Percentiles rank a stretch among this genome's conserved stretches.
These are phyloP conservation scores for Aspergillus sp. DNA, from an alignment of 2,329 filamentous ascomycete genomes.

Conservation along the genomic window DNA sequence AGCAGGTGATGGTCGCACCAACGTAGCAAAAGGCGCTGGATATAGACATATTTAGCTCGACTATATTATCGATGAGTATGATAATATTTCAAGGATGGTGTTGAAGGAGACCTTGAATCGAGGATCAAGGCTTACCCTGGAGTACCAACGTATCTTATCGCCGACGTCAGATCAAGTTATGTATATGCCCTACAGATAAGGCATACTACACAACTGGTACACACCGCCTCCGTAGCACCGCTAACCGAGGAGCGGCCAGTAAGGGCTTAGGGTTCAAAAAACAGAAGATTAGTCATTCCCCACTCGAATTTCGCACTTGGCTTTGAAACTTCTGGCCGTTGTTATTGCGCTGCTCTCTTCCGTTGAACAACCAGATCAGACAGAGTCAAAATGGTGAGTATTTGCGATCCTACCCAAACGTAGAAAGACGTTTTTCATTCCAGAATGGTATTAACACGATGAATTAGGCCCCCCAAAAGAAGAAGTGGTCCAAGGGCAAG, in stretches of 20 bases:
- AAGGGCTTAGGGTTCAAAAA: constrained; percentile 28
- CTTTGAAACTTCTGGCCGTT: constrained; percentile 17
- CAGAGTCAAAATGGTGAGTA: constrained; percentile 33
- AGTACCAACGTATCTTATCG: not conserved
- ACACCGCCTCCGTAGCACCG: constrained; percentile 3
- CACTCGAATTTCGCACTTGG: constrained; percentile 33
- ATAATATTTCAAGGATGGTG: not conserved
- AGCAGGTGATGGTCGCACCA: constrained; percentile 1
- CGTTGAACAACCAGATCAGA: constrained; percentile 31
- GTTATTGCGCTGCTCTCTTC: constrained; percentile 20
- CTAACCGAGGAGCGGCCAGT: constrained; percentile 14
- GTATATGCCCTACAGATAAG: not conserved
- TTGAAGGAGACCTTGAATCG: not conserved
- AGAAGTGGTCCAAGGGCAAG: constrained; percentile 54
- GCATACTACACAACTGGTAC: not conserved
- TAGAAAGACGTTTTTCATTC: not conserved
- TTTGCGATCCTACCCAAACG: not conserved
- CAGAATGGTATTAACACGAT: constrained; percentile 10
- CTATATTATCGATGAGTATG: too few relatives aligned
- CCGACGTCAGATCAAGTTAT: not conserved
- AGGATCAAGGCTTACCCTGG: not conserved
- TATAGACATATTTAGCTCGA: too few relatives aligned
- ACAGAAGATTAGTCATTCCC: constrained; percentile 27
- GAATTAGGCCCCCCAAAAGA: constrained; percentile 45
- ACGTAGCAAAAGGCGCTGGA: not conserved